A percentile compares a stretch with the other conserved stretches of the same genome.
These are phyloP conservation scores for Saccharomyces hybrid DNA, from an alignment of 1,139 yeast species.

Conservation along the genomic window DNA sequence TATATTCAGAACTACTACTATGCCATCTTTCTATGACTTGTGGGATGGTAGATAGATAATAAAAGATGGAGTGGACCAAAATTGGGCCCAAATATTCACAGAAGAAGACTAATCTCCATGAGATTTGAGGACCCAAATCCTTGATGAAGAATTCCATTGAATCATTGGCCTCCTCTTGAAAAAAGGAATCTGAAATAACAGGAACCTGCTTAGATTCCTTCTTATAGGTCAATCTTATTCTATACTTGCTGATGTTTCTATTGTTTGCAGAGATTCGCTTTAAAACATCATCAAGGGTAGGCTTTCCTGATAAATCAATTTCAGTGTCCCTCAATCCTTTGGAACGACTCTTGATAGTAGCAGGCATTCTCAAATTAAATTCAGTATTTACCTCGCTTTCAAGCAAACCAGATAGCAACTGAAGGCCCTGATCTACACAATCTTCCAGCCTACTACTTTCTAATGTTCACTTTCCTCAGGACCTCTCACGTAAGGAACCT, in stretches of 20 bases:
- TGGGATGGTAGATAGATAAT: conserved; percentile 27
- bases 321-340: conserved; percentile 39
- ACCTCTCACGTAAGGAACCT: too few relatives aligned
- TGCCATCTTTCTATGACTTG: conserved; percentile 10
- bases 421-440: not conserved
- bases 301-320: conserved; percentile 34
- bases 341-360: conserved; percentile 47
- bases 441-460: not conserved
- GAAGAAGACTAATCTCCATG: conserved; percentile 82
- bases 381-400: not conserved
- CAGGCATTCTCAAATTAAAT: conserved; percentile 31
- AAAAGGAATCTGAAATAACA: conserved; percentile 22
- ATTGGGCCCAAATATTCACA: conserved; percentile 89
- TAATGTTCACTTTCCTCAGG: not conserved
- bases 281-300: conserved; percentile 33
- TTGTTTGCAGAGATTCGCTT: conserved; percentile 40
- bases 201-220: conserved; percentile 28
- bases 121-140: conserved; percentile 89
- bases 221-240: conserved; percentile 36
- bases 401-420: not conserved
- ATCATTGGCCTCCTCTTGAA: conserved; percentile 31
- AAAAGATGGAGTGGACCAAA: conserved; percentile 66
- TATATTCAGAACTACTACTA: conserved; percentile 9
- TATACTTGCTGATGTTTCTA: conserved; percentile 37
- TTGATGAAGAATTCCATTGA: conserved; percentile 47